Conservation (phyloP, 2,329 filamentous ascomycete genomes). For the Cladosporium phlei region DNA sequence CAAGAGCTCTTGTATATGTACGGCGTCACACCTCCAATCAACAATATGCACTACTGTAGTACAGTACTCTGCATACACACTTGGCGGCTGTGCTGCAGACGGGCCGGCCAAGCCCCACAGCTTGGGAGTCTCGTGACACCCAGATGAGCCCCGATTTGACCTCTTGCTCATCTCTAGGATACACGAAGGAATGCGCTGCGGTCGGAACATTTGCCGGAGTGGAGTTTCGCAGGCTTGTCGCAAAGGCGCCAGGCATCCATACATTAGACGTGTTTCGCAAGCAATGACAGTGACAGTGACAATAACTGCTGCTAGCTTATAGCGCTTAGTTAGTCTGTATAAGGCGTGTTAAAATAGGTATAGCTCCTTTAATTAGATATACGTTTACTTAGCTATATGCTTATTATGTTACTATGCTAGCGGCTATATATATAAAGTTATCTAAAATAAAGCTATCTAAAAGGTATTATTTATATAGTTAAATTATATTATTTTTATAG, state of each 20-base stretch:
- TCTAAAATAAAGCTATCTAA: too few species aligned
- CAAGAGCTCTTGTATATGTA: slow-evolving; percentile 6
- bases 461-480: too few species aligned
- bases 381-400: too few species aligned
- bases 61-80: background rate
- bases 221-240: too few species aligned
- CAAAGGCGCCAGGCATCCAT: background rate
- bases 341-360: too few species aligned
- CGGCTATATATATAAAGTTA: too few species aligned
- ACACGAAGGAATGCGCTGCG: slow-evolving; percentile 1
- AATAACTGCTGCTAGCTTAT: too few species aligned
- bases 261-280: background rate
- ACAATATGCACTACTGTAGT: background rate
- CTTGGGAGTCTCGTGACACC: slow-evolving; percentile 4
- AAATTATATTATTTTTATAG: too few species aligned
- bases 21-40: slow-evolving; percentile 1
- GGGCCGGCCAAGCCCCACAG: slow-evolving; percentile 2
- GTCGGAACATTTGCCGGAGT: background rate
- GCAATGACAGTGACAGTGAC: background rate
- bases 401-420: too few species aligned
- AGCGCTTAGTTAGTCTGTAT: too few species aligned
- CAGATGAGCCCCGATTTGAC: slow-evolving; percentile 8
- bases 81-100: slow-evolving; percentile 8
- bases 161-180: background rate
- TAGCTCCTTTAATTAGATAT: too few species aligned